phyloP scores from a whole-genome alignment of 768 basidiomycete species.

The Termitomyces sp. region DNA sequence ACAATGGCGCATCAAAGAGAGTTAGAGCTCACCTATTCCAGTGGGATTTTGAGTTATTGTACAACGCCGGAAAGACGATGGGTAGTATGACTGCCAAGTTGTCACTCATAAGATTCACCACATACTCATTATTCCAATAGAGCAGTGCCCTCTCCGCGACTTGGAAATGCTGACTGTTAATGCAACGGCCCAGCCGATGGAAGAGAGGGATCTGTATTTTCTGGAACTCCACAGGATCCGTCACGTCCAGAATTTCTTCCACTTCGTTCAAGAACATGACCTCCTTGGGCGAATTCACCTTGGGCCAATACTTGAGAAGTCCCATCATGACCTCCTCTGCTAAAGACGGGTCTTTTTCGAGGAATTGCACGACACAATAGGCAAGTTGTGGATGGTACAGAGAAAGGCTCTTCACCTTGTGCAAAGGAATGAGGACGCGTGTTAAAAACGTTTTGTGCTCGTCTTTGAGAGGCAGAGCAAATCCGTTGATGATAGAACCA shows the following conservation, averaged over 20 bases:
- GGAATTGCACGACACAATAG: slow-evolving; percentile 97
- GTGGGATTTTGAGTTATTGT: slow-evolving; percentile 93
- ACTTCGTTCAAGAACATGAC: slow-evolving; percentile 99
- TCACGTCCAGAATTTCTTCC: slow-evolving; percentile 97
- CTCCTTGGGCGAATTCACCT: slow-evolving; percentile 98
- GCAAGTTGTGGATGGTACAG: slow-evolving; percentile 99
- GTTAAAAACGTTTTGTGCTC: slow-evolving; percentile 98
- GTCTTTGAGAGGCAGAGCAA: slow-evolving; percentile 95
- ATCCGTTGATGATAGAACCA: slow-evolving; percentile 99
- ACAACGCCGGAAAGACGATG: slow-evolving; percentile 94
- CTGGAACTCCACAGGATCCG: slow-evolving; percentile 92
- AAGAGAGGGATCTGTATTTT: slow-evolving; percentile 93
- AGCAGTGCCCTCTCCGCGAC: slow-evolving; percentile 95
- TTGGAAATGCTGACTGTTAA: slow-evolving; percentile 99
- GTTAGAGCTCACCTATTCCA: slow-evolving; percentile 87
- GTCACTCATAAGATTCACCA: slow-evolving; percentile 98
- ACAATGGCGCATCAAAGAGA: slow-evolving; percentile 2
- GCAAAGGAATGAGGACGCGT: slow-evolving; percentile 88
- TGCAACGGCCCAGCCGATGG: slow-evolving; percentile 91
- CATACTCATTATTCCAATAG: slow-evolving; percentile 99
- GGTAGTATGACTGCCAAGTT: slow-evolving; percentile 86
- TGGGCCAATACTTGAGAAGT: slow-evolving; percentile 97
- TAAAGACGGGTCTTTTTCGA: slow-evolving; percentile 90
- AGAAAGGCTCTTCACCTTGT: slow-evolving; percentile 97
- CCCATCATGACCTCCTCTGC: slow-evolving; percentile 97